Evolutionary conservation across 257 asterid genomes (phyloP), one percentile per base, ranked within the genome.

Genomic region (Salvia hispanica): DNA sequence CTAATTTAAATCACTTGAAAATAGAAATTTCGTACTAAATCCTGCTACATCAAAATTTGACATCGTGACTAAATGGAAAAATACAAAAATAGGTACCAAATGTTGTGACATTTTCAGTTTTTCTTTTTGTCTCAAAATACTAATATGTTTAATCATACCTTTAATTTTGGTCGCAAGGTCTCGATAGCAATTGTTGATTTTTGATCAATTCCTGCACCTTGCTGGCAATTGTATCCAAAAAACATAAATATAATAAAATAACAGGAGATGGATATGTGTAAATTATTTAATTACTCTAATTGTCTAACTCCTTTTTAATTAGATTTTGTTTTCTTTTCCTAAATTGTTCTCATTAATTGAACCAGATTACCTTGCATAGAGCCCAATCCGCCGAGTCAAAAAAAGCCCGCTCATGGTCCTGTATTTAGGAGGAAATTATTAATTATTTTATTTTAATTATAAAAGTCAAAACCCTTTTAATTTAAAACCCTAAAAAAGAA

Each of bases 351-450:
- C 2, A 5, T 34, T 31, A 4, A 1, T 31, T 50, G 4, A 9
- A 28, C 3, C 16, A 34, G 36, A 16, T 64, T 83, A 85, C 97
- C 96, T 88, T 91, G 78, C 86, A 74, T 9, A 91, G 70, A 59
- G 86, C 97, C 96, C 97, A 91, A 36, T 91, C 98, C 0, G 96
- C 98, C 0, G 98, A 91, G 75, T 91, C 96, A 65, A 91, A 91
- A 71, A 88, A 91, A 55, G 98, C 96, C 54, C 96, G 80, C 50
- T 82, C 82, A 54, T 82, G 85, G 61, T 91, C 91, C 97, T 91
- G 80, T 40, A 63, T 58, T 50, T 56, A 53, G 4, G 18, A 16
- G 5, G 15, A 25, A 9, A 53, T 14, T 21, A 25, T 8, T 21
- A 39, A 1, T 5, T 39, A 39, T 39, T 39, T 39, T 25, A 25